Conservation (phyloP, 2,329 filamentous ascomycete species). For the Stemphylium vesicarium region DNA sequence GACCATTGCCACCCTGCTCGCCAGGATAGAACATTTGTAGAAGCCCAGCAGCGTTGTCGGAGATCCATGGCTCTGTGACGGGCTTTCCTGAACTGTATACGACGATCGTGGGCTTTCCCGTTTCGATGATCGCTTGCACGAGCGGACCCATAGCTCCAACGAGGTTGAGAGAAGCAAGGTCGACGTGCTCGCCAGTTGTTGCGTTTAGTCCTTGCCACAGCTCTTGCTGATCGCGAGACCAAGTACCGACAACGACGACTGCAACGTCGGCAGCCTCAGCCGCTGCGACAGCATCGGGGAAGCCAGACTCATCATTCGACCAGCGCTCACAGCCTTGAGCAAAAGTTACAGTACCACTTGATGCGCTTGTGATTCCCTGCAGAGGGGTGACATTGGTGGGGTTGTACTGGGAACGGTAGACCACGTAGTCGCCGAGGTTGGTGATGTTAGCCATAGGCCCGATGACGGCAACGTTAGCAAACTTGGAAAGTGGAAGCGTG, state of each 20-base stretch:
- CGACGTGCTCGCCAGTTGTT: slow-evolving; percentile 77
- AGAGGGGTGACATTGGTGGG: slow-evolving; percentile 70
- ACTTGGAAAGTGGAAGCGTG: slow-evolving; percentile 69
- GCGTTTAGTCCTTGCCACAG: slow-evolving; percentile 75
- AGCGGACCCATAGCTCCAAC: slow-evolving; percentile 73
- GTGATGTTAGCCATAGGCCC: slow-evolving; percentile 69
- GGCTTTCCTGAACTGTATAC: slow-evolving; percentile 75
- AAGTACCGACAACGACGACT: slow-evolving; percentile 76
- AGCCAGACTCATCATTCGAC: slow-evolving; percentile 72
- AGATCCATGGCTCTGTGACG: slow-evolving; percentile 75
- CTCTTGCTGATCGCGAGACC: slow-evolving; percentile 74
- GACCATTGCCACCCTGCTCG: slow-evolving; percentile 70
- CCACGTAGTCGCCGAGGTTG: slow-evolving; percentile 76
- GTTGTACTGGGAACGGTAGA: slow-evolving; percentile 65
- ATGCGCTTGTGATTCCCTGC: slow-evolving; percentile 68
- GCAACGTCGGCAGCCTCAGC: slow-evolving; percentile 73
- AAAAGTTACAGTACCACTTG: slow-evolving; percentile 67
- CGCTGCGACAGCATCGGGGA: slow-evolving; percentile 68
- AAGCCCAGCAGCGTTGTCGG: slow-evolving; percentile 66
- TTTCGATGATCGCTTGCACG: slow-evolving; percentile 70
- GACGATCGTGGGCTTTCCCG: slow-evolving; percentile 70
- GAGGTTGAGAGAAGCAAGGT: slow-evolving; percentile 67
- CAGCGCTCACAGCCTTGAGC: slow-evolving; percentile 75
- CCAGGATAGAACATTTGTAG: slow-evolving; percentile 78
- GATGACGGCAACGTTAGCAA: slow-evolving; percentile 73